Evolutionary conservation across 2,329 filamentous ascomycete species (phyloP), one percentile per base, ranked within the genome.

Genomic region (Fusarium protoensiforme): DNA sequence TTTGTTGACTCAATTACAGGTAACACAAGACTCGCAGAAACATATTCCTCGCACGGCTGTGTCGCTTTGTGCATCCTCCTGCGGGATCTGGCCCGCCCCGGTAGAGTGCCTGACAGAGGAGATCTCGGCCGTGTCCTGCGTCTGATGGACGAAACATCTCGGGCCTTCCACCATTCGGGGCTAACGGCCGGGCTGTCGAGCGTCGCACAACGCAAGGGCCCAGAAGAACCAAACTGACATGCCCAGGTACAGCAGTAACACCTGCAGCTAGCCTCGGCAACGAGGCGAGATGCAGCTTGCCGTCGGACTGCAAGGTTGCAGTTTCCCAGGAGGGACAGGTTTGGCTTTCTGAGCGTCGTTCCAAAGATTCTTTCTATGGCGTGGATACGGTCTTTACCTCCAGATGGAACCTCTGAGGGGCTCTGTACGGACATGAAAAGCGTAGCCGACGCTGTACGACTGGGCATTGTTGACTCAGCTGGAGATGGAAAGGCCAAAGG

Each of bases 181-280:
- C n/a, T 54, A 67, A 72, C 48, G 58, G 51, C 46, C 33, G 64
- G 48, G 9, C 38, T 69, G 61, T 67, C 43, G 39, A 61, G 61
- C 43, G 60, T 68, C 62, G 31, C 69, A 70, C 66, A 7, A 6
- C 24, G 16, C 20, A 61, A 36, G 29, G 48, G 46, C 53, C 60
- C 56, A 62, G 36, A 61, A 36, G 33, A 22, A 13, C 54, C 67
- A 39, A 67, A 64, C 36, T 61, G 31, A 59, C 39, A 67, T 58
- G 24, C n/a, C 31, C 46, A 59, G 36, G 62, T 64, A 58, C 41
- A 56, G 54, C 24, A 29, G 65, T 69, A 65, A 36, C 63, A 66
- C 38, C 35, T 77, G 74, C 74, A 70, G 29, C 62, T 43, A 72
- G 69, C 75, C 73, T 75, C 65, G 51, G 63, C 57, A 68, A 57